Percentiles rank a stretch among this genome's conserved stretches.
Conservation (phyloP, 176 grass and related monocot genomes). For the Carex parvula region DNA sequence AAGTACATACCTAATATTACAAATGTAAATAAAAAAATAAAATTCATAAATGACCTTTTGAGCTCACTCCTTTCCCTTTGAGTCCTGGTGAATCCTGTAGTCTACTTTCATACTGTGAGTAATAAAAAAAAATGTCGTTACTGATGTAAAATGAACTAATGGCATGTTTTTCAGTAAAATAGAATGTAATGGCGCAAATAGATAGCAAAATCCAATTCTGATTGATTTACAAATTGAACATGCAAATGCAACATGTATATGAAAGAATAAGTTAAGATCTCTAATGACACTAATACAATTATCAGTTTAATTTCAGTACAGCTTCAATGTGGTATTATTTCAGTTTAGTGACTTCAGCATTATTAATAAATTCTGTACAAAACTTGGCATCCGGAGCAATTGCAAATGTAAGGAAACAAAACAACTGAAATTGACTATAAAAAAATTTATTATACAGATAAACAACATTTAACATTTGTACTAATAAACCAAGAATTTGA, state of each 20-base stretch:
- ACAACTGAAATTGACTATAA: background rate
- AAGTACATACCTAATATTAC: background rate
- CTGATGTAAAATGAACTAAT: background rate
- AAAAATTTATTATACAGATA: background rate
- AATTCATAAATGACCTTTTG: background rate
- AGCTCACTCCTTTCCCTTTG: background rate
- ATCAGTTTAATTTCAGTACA: background rate
- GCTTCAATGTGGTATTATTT: background rate
- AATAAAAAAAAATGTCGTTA: background rate
- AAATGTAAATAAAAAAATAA: background rate
- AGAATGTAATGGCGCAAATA: background rate
- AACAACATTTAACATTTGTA: conserved; percentile 5
- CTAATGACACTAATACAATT: background rate
- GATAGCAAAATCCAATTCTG: background rate
- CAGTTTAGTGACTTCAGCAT: background rate
- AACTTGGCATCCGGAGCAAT: background rate
- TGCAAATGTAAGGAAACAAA: conserved; percentile 17
- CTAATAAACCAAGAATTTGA: background rate
- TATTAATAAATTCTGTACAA: background rate
- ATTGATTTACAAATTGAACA: background rate
- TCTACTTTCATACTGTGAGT: background rate
- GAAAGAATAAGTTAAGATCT: background rate
- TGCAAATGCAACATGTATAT: background rate
- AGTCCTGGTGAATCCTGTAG: background rate
- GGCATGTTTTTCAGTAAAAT: background rate